A percentile compares a stretch with the other conserved stretches of the same genome.
Conservation (phyloP, 441 rosid genomes). For the Corymbia citriodora region DNA sequence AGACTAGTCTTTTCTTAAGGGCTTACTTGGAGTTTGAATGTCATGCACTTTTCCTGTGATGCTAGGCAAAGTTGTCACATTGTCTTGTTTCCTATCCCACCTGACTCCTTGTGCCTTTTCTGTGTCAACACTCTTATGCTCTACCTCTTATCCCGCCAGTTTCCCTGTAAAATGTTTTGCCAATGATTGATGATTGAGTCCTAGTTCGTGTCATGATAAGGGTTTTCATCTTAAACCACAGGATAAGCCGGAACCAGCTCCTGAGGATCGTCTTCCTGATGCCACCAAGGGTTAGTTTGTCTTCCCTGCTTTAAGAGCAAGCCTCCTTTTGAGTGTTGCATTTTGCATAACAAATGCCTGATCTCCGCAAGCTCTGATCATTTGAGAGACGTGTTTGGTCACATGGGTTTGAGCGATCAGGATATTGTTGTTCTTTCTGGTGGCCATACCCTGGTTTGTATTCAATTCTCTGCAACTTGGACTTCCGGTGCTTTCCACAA, state of each 20-base stretch:
- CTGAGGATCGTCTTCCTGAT: conserved; percentile 94
- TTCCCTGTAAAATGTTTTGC: background rate
- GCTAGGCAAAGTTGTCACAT: background rate
- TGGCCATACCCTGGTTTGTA: conserved; percentile 80
- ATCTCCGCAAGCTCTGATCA: conserved; percentile 52
- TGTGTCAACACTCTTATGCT: background rate
- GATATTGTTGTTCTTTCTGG: conserved; percentile 95
- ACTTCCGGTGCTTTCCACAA: background rate
- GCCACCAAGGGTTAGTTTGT: conserved; percentile 63
- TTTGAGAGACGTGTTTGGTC: conserved; percentile 66
- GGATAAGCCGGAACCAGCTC: conserved; percentile 91
- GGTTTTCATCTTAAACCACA: conserved; percentile 11
- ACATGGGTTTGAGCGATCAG: conserved; percentile 86
- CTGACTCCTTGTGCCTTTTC: background rate
- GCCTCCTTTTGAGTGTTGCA: background rate
- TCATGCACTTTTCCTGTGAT: background rate
- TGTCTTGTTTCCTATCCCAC: background rate
- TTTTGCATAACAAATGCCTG: background rate
- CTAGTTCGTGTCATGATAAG: background rate
- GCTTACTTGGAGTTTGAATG: background rate
- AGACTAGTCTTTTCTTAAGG: background rate
- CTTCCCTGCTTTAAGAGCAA: background rate
- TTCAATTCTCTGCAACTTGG: background rate
- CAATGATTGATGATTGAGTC: background rate
- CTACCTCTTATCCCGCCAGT: background rate